These are phyloP conservation scores for Coniochaeta ligniaria DNA, from an alignment of 2,329 filamentous ascomycete species.

Conservation along the genomic window DNA sequence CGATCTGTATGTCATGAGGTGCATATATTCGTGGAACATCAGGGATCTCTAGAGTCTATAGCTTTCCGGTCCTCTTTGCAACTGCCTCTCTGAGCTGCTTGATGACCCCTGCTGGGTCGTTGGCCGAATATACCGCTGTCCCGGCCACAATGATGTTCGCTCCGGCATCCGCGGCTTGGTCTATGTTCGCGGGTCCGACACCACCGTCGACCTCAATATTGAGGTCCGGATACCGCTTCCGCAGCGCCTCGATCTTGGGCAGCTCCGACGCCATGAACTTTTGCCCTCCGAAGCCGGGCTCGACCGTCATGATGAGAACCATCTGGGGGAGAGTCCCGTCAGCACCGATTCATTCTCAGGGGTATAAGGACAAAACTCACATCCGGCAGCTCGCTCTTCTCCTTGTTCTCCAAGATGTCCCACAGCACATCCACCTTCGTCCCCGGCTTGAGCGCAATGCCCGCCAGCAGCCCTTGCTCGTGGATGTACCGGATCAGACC, in stretches of 20 bases:
- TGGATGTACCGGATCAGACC: conserved; percentile 90
- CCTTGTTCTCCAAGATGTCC: conserved; percentile 71
- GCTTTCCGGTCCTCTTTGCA: conserved; percentile 45
- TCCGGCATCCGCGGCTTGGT: conserved; percentile 87
- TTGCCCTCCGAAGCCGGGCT: conserved; percentile 95
- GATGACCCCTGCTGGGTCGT: conserved; percentile 84
- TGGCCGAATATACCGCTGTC: conserved; percentile 88
- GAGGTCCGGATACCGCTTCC: conserved; percentile 77
- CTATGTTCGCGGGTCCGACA: conserved; percentile 79
- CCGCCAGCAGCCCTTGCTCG: conserved; percentile 77
- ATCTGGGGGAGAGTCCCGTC: conserved; percentile 51
- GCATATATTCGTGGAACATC: background rate
- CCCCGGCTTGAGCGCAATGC: conserved; percentile 91
- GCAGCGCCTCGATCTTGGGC: conserved; percentile 82
- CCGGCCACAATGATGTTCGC: conserved; percentile 98
- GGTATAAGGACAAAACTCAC: conserved; percentile 53
- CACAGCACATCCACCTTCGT: conserved; percentile 88
- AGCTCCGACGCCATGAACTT: conserved; percentile 97
- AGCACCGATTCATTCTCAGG: no score
- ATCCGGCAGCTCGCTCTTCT: conserved; percentile 76
- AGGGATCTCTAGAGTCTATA: conserved; percentile 15
- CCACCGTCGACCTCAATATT: conserved; percentile 97
- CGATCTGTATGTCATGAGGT: background rate
- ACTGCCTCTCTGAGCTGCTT: conserved; percentile 72
- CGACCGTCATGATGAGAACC: conserved; percentile 97